These are phyloP conservation scores for Millerozyma miso DNA, from an alignment of 805 yeast species.

Conservation along the genomic window DNA sequence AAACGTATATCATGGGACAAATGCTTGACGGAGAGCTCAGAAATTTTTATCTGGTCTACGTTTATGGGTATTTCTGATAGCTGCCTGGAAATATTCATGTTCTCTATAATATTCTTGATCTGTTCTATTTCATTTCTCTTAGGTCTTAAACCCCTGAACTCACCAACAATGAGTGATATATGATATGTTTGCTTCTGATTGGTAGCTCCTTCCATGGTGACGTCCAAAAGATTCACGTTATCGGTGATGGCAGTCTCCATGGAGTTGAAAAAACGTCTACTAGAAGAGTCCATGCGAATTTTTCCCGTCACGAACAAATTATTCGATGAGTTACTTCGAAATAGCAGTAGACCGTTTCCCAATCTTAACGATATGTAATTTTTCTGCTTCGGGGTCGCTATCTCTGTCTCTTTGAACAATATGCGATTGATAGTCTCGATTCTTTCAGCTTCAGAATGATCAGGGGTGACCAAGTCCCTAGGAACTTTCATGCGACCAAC, in stretches of 20 bases:
- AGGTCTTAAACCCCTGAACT: slow-evolving; percentile 3
- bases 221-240: slow-evolving; percentile 5
- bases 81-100: slow-evolving; percentile 2
- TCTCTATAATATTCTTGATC: slow-evolving; percentile 1
- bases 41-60: slow-evolving; percentile 4
- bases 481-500: slow-evolving; percentile 1
- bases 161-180: slow-evolving; percentile 7
- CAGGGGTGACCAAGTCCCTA: slow-evolving; percentile 3
- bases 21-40: slow-evolving; percentile 3
- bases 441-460: slow-evolving; percentile 5
- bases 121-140: slow-evolving; percentile 2
- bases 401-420: slow-evolving; percentile 2
- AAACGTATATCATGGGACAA: slow-evolving; percentile 5
- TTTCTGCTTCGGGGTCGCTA: background rate
- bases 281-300: background rate
- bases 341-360: slow-evolving; percentile 3
- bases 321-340: slow-evolving; percentile 5
- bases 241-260: slow-evolving; percentile 3
- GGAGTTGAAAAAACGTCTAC: slow-evolving; percentile 2
- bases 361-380: slow-evolving; percentile 6
- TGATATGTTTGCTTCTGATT: slow-evolving; percentile 2
- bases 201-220: background rate
- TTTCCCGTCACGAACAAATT: slow-evolving; percentile 6
- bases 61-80: slow-evolving; percentile 2
- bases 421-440: slow-evolving; percentile 6